Base-by-base conservation (phyloP, 768 basidiomycete species). In the Cubamyces lactineus region DNA sequence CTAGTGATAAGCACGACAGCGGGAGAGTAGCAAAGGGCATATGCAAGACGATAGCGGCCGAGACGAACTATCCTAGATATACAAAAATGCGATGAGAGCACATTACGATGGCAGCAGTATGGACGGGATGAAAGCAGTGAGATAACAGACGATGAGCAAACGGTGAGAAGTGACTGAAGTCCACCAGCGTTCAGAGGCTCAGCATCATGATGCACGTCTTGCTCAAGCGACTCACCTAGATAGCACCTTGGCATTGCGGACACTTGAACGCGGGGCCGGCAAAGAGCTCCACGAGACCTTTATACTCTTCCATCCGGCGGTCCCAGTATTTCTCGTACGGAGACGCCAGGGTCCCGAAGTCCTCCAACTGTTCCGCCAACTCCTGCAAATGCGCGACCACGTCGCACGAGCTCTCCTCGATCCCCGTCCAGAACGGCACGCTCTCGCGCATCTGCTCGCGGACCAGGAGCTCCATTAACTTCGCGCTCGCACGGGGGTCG, bases 281-380 rank as follows among this genome's bases (percentile, higher is more conserved):
- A 23, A 66, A 46, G 43, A 62, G 16, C 8, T 5, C 40, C 26
- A 11, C 57, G 34, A 62, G 38, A 24, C 15, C 48, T 26, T 30
- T n/a, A 7, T 61, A 59, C 53, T 57, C 48, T 17, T 26, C 16
- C 40, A 26, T n/a, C 28, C 62, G 55, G 16, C 42, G 40, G 34
- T 59, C 57, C 67, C 67, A 68, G 21, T 68, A 68, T 17, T 52
- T 51, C 57, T 2, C 5, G 24, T 61, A 55, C 23, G 62, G 62
- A 40, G 47, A 26, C 34, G 67, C 67, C 41, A 61, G 50, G 3
- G 59, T 16, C 24, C 24, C 58, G 34, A 57, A 55, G 24, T 12
- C 53, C 7, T 19, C 53, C 28, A 64, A 17, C 24, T 57, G n/a
- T 57, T 57, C 26, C 13, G 55, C 13, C 6, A 43, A 43, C 41